Evolutionary conservation across 148 eudicot genomes (phyloP), one percentile per base, ranked within the genome.

Genomic region (Spergularia marina): DNA sequence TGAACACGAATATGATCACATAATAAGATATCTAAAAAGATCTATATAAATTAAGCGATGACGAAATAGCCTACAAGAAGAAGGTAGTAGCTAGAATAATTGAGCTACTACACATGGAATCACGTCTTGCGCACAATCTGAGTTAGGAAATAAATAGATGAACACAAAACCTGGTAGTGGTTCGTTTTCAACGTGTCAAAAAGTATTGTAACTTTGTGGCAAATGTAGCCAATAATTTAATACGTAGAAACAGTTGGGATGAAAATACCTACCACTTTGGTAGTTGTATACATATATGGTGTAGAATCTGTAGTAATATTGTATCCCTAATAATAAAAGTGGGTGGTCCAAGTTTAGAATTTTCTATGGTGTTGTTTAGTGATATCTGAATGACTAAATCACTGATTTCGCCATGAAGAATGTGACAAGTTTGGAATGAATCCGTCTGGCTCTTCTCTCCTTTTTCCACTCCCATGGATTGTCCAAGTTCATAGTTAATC

Each of bases 301-400:
- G 36, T 30, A 30, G 4, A 30, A 30, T 23, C 36, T 30, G 4
- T 30, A 30, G 36, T 30, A 2, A 30, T 30, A 30, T 30, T 30
- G 36, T 44, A 44, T 44, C 49, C 8, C 49, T 44, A 44, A 44
- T 44, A 44, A 30, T 30, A 30, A 30, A 65, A 39, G 69, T 39
- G 69, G 20, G n/a, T 65, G 69, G 69, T 65, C 69, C 69, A 39
- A 44, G 5, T 6, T 44, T 9, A 65, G 69, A 65, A 65, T 15
- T 40, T 65, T 64, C 39, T 14, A 36, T 13, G 4, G 10, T 64
- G 49, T 39, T 64, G 15, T 65, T 62, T 44, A 44, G 49, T 44
- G 49, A 44, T 6, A 44, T 6, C 4, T 6, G 63, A 18, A 21
- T 21, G 2, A 59, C 21, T 58, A 1, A 58, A 21, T 21, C 10